Evolutionary conservation across 2,329 filamentous ascomycete genomes (phyloP), one percentile per base, ranked within the genome.

Genomic region (Phyllosticta ampelicida): DNA sequence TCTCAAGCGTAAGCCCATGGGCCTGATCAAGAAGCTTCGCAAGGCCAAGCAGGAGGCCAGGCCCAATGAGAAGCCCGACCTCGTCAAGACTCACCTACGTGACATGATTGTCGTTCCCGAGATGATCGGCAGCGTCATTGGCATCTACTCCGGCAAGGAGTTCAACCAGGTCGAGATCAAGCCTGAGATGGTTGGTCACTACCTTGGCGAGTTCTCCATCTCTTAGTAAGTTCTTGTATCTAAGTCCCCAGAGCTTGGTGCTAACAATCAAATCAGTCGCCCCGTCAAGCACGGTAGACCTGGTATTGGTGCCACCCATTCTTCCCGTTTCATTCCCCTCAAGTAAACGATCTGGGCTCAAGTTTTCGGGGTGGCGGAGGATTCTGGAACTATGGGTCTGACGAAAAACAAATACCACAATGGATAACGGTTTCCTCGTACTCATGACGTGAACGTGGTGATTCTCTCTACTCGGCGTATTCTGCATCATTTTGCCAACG

Each of bases 141-240:
- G 91, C 77, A 94, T 99, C 84, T 99, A 99, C 89, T 96, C 90
- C 68, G 94, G 94, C 76, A 99, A 99, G 87, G 91, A 97, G 81
- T 99, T 99, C 89, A 99, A 99, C 87, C 92, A 96, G 85, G 91
- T 99, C 72, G 94, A 99, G 81, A 94, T 99, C 83, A 96, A 96
- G 87, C 94, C 94, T 71, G 94, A 99, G 85, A 99, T 99, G 94
- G 94, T 99, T 79, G 94, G 94, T 77, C 92, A 97, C 84, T 96
- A 96, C 85, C 84, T 99, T 68, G 94, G 84, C 74, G 94, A 99
- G 82, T 99, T 99, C 86, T 96, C 91, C 69, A 99, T 99, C 83
- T 94, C 92, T 82, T 99, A 99, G 90, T 95, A 88, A 71, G 89
- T 90, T 51, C 9, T 19, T n/a, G 10, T 18, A 10, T 19, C 18